These are phyloP conservation scores for Xeromyces bisporus DNA, from an alignment of 495 filamentous ascomycete species.

Conservation along the genomic window DNA sequence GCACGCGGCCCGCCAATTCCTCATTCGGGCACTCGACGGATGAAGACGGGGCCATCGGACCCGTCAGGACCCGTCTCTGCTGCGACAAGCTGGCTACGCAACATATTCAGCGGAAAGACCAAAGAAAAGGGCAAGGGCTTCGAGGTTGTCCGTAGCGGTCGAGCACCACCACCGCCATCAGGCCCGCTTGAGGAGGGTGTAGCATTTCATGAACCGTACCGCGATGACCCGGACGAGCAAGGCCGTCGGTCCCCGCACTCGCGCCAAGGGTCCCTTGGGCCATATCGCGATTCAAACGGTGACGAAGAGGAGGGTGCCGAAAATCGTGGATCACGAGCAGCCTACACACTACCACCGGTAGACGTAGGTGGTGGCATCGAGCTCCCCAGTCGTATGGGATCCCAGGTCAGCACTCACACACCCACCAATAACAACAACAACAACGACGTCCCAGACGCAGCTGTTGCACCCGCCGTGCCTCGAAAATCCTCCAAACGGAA, in stretches of 20 bases:
- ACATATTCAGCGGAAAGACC: conserved; percentile 59
- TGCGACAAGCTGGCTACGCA: conserved; percentile 75
- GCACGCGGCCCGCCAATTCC: conserved; percentile 80
- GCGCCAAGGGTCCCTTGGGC: conserved; percentile 15
- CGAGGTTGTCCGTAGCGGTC: conserved; percentile 78
- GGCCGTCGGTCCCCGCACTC: conserved; percentile 10
- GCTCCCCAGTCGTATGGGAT: conserved; percentile 34
- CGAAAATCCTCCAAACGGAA: background rate
- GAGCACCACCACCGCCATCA: conserved; percentile 37
- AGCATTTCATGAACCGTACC: conserved; percentile 40
- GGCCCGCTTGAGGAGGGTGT: conserved; percentile 19
- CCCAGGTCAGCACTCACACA: conserved; percentile 27
- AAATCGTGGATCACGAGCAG: background rate
- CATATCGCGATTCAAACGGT: conserved; percentile 32
- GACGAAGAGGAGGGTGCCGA: conserved; percentile 6
- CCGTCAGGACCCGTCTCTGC: conserved; percentile 78
- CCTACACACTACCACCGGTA: conserved; percentile 28
- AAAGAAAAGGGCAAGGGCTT: conserved; percentile 90
- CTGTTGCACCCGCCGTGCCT: background rate
- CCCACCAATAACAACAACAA: background rate
- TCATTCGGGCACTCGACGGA: conserved; percentile 57
- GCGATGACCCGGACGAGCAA: conserved; percentile 35
- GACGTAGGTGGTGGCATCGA: conserved; percentile 38
- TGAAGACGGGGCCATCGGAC: conserved; percentile 89
- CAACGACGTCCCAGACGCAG: no score